Percentiles rank a stretch among this genome's conserved stretches.
Evolutionary conservation across 345 rosid genomes (phyloP).

Genomic region (Kernera saxatilis): DNA sequence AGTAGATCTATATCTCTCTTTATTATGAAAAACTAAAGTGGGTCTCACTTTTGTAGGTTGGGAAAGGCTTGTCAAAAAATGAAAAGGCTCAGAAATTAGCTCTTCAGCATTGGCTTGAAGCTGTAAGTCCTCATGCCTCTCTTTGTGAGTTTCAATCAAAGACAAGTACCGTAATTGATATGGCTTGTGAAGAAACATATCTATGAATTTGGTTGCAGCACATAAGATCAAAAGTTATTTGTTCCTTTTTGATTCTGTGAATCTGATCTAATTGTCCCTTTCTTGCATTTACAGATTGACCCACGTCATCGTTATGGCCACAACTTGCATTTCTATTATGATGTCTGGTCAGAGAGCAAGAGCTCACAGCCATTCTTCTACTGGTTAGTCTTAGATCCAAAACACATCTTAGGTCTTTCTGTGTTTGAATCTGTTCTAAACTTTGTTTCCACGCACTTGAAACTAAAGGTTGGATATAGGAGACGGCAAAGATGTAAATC

Average conservation of each 20-base stretch:
- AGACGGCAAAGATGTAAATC: slow-evolving; percentile 66
- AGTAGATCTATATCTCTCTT: background rate
- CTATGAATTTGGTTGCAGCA: background rate
- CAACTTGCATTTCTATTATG: slow-evolving; percentile 78
- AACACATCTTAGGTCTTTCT: background rate
- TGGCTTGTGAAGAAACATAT: background rate
- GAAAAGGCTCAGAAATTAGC: slow-evolving; percentile 75
- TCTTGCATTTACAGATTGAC: slow-evolving; percentile 52
- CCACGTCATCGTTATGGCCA: slow-evolving; percentile 93
- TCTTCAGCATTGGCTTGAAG: slow-evolving; percentile 83
- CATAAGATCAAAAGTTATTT: background rate
- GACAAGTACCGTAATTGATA: background rate
- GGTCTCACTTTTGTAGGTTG: slow-evolving; percentile 37
- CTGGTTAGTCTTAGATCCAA: slow-evolving; percentile 37
- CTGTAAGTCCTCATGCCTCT: slow-evolving; percentile 38
- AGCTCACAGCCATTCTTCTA: slow-evolving; percentile 71
- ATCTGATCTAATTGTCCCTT: background rate
- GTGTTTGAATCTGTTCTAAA: slow-evolving; percentile 8
- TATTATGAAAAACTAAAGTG: background rate
- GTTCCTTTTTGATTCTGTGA: background rate
- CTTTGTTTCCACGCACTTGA: slow-evolving; percentile 11
- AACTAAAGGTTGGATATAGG: slow-evolving; percentile 71
- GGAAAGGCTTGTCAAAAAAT: slow-evolving; percentile 67
- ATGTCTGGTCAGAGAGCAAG: slow-evolving; percentile 57
- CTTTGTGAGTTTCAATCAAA: background rate